Conservation (phyloP, 2,329 filamentous ascomycete genomes). For the Fusarium sp. region DNA sequence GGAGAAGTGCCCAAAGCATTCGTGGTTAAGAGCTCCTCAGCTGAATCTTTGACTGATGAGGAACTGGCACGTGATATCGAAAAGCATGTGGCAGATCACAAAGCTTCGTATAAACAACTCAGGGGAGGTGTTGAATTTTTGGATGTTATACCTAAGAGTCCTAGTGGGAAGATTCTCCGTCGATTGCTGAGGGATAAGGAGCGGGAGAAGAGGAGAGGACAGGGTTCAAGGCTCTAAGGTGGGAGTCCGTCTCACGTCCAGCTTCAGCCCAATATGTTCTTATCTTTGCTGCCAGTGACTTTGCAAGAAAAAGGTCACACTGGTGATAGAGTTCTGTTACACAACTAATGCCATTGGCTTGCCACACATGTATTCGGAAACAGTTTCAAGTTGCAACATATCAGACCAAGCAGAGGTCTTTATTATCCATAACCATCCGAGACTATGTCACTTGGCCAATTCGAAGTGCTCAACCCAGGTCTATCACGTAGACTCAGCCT, state of each 20-base stretch:
- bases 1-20: slow-evolving; percentile 73
- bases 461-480: background rate
- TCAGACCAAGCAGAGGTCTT: background rate
- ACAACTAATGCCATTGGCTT: background rate
- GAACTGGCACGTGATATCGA: slow-evolving; percentile 62
- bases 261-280: background rate
- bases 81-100: slow-evolving; percentile 71
- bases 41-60: slow-evolving; percentile 60
- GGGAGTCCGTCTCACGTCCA: background rate
- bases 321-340: background rate
- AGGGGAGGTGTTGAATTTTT: slow-evolving; percentile 63
- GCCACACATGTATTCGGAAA: background rate
- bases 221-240: background rate
- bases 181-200: slow-evolving; percentile 12
- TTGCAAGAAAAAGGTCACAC: background rate
- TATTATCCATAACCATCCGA: background rate
- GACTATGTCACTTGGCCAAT: background rate
- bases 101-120: slow-evolving; percentile 67
- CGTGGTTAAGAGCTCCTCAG: slow-evolving; percentile 59
- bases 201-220: background rate
- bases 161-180: slow-evolving; percentile 64
- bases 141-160: slow-evolving; percentile 68
- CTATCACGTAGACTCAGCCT: no score
- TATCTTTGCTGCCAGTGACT: background rate
- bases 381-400: background rate